Evolutionary conservation across 352 stramenopile species (phyloP).

Genomic region (Saprolegnia parasitica): DNA sequence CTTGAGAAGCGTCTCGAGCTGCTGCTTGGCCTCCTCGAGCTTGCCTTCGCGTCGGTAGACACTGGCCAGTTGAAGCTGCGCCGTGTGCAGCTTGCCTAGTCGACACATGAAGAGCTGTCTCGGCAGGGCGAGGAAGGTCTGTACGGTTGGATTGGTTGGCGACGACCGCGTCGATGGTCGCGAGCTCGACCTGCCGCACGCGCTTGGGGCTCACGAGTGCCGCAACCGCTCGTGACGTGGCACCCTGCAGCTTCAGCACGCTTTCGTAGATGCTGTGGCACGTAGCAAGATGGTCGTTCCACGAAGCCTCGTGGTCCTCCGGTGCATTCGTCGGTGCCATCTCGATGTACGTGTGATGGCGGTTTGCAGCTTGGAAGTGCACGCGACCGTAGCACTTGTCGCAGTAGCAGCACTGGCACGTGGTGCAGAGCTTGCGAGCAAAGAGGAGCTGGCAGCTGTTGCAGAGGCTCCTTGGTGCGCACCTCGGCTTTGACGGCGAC

Average conservation of each 20-base stretch:
- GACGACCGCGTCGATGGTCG: neutral
- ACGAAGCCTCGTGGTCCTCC: neutral
- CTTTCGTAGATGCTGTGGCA: neutral
- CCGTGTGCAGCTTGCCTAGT: neutral
- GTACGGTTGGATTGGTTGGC: neutral
- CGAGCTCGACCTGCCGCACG: neutral
- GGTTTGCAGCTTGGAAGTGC: neutral
- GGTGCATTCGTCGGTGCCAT: neutral
- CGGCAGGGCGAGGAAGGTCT: neutral
- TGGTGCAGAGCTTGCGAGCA: neutral
- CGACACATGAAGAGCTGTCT: neutral
- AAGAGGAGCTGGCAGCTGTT: neutral
- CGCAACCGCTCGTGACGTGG: neutral
- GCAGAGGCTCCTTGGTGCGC: neutral
- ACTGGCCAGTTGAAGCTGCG: neutral
- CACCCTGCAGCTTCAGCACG: neutral
- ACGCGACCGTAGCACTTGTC: neutral
- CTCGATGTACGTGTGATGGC: neutral
- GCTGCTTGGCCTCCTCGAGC: neutral
- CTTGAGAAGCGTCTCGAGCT: neutral
- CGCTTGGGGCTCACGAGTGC: neutral
- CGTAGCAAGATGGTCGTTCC: neutral
- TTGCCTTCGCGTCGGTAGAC: slow-evolving; percentile 12
- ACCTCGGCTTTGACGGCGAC: neutral
- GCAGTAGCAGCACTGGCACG: neutral